These are phyloP conservation scores for Cyberlindnera xylosilytica DNA, from an alignment of 805 yeast species.

Conservation along the genomic window DNA sequence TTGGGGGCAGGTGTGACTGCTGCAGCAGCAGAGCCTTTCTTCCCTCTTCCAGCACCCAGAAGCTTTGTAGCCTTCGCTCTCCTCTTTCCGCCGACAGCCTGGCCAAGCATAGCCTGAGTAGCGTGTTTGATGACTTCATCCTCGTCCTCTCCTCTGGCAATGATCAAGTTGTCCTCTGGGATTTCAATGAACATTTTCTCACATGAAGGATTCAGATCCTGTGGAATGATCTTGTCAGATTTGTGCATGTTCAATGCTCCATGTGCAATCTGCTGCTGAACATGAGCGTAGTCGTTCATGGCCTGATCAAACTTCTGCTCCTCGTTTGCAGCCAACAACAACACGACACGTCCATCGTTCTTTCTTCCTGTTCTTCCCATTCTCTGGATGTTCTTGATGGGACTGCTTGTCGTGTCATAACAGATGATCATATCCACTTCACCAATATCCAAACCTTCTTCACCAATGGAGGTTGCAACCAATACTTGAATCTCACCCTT, in stretches of 20 bases:
- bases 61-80: slow-evolving; percentile 3
- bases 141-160: slow-evolving; percentile 51
- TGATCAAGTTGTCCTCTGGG: slow-evolving; percentile 66
- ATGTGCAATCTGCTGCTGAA: slow-evolving; percentile 65
- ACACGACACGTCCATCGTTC: slow-evolving; percentile 77
- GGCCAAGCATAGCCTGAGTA: slow-evolving; percentile 56
- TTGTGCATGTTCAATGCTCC: slow-evolving; percentile 41
- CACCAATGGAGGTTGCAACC: slow-evolving; percentile 97
- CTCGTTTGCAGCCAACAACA: slow-evolving; percentile 77
- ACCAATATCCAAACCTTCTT: slow-evolving; percentile 97
- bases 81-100: slow-evolving; percentile 22
- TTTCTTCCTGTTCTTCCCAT: slow-evolving; percentile 99
- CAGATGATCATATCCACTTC: slow-evolving; percentile 94
- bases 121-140: slow-evolving; percentile 69
- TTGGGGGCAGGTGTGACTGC: slow-evolving; percentile 23
- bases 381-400: slow-evolving; percentile 88
- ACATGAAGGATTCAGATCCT: slow-evolving; percentile 49
- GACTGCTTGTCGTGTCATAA: slow-evolving; percentile 90
- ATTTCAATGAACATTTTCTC: slow-evolving; percentile 55
- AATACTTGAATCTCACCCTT: slow-evolving; percentile 70
- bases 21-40: slow-evolving; percentile 14
- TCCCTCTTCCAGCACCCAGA: slow-evolving; percentile 1
- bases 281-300: slow-evolving; percentile 74
- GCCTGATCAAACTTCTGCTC: slow-evolving; percentile 77
- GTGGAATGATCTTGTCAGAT: slow-evolving; percentile 71